These are phyloP conservation scores for Carallia pectinifolia DNA, from an alignment of 345 rosid species.

Conservation along the genomic window DNA sequence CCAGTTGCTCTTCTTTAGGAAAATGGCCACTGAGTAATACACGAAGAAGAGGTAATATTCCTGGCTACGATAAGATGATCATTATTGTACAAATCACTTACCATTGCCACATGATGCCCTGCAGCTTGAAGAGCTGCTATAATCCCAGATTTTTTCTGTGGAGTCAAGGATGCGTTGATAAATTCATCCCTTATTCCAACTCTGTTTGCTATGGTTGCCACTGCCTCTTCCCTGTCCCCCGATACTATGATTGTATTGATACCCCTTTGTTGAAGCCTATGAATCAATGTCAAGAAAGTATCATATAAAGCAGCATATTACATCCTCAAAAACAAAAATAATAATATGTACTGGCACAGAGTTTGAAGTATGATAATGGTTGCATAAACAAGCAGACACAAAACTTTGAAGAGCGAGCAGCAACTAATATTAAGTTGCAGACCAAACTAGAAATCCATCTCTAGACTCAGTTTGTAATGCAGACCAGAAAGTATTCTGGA, in stretches of 20 bases:
- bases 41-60: slow-evolving; percentile 2
- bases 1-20: neutral
- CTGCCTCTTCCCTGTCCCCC: slow-evolving; percentile 98
- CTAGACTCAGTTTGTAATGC: neutral
- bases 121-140: slow-evolving; percentile 73
- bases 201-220: slow-evolving; percentile 66
- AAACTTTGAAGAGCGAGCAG: neutral
- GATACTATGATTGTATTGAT: slow-evolving; percentile 81
- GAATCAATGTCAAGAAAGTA: slow-evolving; percentile 18
- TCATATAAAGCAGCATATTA: slow-evolving; percentile 9
- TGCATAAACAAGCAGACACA: neutral
- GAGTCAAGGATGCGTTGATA: slow-evolving; percentile 69
- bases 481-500: neutral
- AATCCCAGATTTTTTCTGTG: slow-evolving; percentile 64
- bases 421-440: neutral
- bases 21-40: neutral
- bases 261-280: slow-evolving; percentile 76
- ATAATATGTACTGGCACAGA: too few species aligned
- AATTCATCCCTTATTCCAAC: slow-evolving; percentile 66
- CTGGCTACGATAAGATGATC: neutral
- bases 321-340: neutral
- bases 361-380: too few species aligned
- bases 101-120: slow-evolving; percentile 90
- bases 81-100: slow-evolving; percentile 19
- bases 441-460: neutral